phyloP scores from a whole-genome alignment of 768 basidiomycete species.

The Pisolithus orientalis region DNA sequence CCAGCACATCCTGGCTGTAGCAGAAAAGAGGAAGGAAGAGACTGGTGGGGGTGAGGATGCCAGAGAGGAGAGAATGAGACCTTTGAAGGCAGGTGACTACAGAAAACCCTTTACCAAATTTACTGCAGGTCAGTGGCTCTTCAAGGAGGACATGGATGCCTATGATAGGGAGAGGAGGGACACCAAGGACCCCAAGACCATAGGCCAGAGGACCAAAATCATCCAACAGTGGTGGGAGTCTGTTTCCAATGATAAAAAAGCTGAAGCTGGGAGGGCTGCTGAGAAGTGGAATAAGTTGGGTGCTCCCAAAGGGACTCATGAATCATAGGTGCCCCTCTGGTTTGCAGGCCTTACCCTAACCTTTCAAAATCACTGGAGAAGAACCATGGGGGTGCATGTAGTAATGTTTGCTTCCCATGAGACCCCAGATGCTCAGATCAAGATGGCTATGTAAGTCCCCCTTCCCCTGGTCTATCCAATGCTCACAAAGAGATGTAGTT shows the following conservation, averaged over 20 bases:
- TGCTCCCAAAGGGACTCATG: background rate
- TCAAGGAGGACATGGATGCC: background rate
- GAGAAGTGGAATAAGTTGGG: too few relatives aligned
- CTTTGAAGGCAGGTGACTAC: background rate
- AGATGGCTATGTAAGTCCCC: background rate
- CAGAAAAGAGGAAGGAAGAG: background rate
- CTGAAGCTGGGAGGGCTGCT: too few relatives aligned
- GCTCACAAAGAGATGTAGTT: background rate
- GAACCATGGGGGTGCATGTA: background rate
- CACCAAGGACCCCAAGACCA: background rate
- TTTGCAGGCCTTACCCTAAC: background rate
- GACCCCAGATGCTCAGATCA: background rate
- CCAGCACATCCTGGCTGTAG: too few relatives aligned
- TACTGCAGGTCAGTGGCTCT: too few relatives aligned
- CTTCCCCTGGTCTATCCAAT: background rate
- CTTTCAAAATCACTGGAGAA: too few relatives aligned
- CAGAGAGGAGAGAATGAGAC: background rate
- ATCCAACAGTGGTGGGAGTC: too few relatives aligned
- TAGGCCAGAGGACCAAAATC: too few relatives aligned
- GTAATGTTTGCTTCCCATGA: background rate
- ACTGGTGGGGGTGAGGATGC: background rate
- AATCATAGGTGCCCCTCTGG: background rate
- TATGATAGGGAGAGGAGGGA: background rate
- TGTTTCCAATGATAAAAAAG: too few relatives aligned
- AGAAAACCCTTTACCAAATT: too few relatives aligned